phyloP scores from a whole-genome alignment of 164 flowering plant species.

The Tinospora cordifolia region DNA sequence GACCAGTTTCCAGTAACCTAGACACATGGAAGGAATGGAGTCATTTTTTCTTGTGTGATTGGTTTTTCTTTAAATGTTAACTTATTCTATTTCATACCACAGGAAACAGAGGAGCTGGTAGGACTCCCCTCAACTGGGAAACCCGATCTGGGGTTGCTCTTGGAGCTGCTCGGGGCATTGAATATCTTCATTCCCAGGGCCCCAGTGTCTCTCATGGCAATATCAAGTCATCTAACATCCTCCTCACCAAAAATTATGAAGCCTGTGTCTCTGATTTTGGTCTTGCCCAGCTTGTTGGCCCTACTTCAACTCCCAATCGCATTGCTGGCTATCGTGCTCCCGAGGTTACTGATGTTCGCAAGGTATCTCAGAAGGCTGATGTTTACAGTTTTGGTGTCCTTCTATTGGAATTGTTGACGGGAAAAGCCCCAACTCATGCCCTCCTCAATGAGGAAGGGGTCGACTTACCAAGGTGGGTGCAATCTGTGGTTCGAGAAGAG shows the following conservation, averaged over 20 bases:
- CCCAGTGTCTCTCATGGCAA: conserved; percentile 67
- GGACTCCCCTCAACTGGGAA: conserved; percentile 87
- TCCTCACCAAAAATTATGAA: conserved; percentile 56
- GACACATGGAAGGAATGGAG: neutral
- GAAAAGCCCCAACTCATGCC: conserved; percentile 75
- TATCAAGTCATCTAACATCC: conserved; percentile 83
- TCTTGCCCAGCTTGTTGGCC: conserved; percentile 56
- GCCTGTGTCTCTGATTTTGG: conserved; percentile 81
- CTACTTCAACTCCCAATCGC: conserved; percentile 56
- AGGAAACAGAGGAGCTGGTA: conserved; percentile 74
- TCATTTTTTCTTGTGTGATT: neutral
- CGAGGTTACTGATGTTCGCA: conserved; percentile 69
- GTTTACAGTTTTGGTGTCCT: conserved; percentile 90
- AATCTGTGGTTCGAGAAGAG: conserved; percentile 71
- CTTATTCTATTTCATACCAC: conserved; percentile 2
- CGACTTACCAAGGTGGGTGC: conserved; percentile 91
- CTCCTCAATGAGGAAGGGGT: conserved; percentile 73
- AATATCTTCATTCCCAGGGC: conserved; percentile 59
- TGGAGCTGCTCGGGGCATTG: conserved; percentile 70
- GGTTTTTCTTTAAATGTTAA: neutral
- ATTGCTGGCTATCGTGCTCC: conserved; percentile 84
- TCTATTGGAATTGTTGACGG: conserved; percentile 75
- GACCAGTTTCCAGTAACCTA: neutral
- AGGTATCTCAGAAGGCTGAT: conserved; percentile 78
- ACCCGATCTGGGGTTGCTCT: conserved; percentile 69